Conservation (phyloP, 1,284 basidiomycete genomes). For the Sphaerobolus stellatus region DNA sequence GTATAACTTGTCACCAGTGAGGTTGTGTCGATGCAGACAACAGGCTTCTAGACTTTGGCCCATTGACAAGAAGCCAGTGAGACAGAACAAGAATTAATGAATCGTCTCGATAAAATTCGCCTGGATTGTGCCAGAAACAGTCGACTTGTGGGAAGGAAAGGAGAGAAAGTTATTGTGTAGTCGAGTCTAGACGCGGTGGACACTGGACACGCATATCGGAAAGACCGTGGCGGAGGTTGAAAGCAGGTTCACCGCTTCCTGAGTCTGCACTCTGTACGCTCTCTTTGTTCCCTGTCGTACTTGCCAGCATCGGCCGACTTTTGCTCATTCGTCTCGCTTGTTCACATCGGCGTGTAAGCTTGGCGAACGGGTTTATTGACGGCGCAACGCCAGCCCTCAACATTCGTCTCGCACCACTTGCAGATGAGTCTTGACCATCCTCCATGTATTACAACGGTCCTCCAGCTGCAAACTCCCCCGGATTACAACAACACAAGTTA, state of each 20-base stretch:
- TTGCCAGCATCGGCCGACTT: not conserved
- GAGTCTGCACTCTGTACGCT: not conserved
- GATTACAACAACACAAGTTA: slow-evolving; percentile 71
- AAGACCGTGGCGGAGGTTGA: slow-evolving; percentile 10
- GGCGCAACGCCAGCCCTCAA: not conserved
- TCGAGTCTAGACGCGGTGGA: no score
- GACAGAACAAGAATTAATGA: no score
- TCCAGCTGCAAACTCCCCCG: slow-evolving; percentile 70
- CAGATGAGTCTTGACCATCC: slow-evolving; percentile 11
- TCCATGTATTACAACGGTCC: slow-evolving; percentile 60
- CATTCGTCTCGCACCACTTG: not conserved
- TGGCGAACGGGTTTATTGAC: not conserved
- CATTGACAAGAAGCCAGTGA: no score
- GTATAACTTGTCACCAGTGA: no score
- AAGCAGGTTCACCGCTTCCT: not conserved
- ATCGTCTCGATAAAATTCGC: no score
- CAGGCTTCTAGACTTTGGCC: no score
- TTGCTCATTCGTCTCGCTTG: not conserved
- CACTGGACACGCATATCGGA: no score
- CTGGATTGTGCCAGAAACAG: no score
- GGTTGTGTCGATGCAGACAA: no score
- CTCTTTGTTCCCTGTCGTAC: not conserved
- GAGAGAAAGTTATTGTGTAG: no score
- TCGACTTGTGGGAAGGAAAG: no score
- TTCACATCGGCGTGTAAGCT: not conserved